Evolutionary conservation across 2,329 filamentous ascomycete species (phyloP).

Genomic region (Phoma sp.): DNA sequence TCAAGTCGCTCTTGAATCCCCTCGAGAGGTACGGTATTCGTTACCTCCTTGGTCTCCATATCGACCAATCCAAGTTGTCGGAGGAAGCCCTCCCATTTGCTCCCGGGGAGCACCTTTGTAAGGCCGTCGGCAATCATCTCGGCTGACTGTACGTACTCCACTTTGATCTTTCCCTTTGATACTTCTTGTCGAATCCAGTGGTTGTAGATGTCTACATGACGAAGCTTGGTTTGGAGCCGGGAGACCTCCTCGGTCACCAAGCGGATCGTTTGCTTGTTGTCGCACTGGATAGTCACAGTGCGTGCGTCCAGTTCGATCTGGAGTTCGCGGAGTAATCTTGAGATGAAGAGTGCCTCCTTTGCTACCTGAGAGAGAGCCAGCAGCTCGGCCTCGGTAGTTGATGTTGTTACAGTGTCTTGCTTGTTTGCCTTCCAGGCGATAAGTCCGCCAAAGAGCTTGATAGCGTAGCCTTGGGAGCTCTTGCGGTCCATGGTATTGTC

Average conservation of each 20-base stretch:
- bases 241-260: background rate
- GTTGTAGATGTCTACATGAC: slow-evolving; percentile 12
- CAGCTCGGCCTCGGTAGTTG: too few species aligned
- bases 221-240: too few species aligned
- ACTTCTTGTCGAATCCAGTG: slow-evolving; percentile 10
- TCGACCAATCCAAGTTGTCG: background rate
- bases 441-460: background rate
- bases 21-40: background rate
- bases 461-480: background rate
- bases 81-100: slow-evolving; percentile 1
- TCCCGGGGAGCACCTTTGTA: slow-evolving; percentile 1
- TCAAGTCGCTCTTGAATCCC: background rate
- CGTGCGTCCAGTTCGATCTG: background rate
- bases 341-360: background rate
- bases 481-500: background rate
- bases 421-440: background rate
- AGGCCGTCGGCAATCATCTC: slow-evolving; percentile 7
- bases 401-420: background rate
- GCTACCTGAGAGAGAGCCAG: slow-evolving; percentile 12
- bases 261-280: slow-evolving; percentile 11
- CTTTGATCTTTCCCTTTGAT: background rate
- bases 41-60: background rate
- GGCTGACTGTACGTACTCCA: background rate
- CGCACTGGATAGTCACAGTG: slow-evolving; percentile 6
- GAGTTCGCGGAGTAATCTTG: too few species aligned